Percentiles rank a stretch among this genome's conserved stretches.
These are phyloP conservation scores for Nematocida sp. DNA, from an alignment of 371 early-diverging fungal species.

Conservation along the genomic window DNA sequence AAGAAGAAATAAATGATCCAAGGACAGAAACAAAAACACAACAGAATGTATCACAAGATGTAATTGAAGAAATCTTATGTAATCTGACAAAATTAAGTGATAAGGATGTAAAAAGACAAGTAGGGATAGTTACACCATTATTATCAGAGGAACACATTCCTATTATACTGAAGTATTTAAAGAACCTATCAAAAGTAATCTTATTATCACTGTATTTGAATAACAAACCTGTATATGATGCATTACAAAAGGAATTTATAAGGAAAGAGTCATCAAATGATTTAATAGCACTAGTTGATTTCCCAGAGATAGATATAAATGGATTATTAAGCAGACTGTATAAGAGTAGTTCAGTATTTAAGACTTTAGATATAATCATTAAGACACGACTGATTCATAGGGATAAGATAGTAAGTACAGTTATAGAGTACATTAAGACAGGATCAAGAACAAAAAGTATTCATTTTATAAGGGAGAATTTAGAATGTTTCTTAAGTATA, in stretches of 20 bases:
- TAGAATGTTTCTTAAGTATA: slow-evolving; percentile 13
- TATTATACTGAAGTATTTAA: slow-evolving; percentile 15
- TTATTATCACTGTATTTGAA: slow-evolving; percentile 18
- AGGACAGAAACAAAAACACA: not conserved
- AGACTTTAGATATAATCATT: slow-evolving; percentile 15
- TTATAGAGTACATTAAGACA: slow-evolving; percentile 33
- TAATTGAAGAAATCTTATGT: slow-evolving; percentile 37
- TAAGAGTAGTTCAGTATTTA: slow-evolving; percentile 27
- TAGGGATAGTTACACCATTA: not conserved
- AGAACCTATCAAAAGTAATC: not conserved
- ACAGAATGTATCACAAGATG: slow-evolving; percentile 4
- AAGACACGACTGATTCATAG: slow-evolving; percentile 22
- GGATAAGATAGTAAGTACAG: slow-evolving; percentile 26
- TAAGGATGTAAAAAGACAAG: slow-evolving; percentile 7
- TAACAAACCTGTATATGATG: slow-evolving; percentile 20
- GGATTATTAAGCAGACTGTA: not conserved
- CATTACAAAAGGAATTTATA: slow-evolving; percentile 25
- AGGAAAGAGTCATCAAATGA: not conserved
- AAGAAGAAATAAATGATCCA: slow-evolving; percentile 23
- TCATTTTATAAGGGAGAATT: slow-evolving; percentile 31
- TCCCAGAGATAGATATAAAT: slow-evolving; percentile 43
- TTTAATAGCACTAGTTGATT: slow-evolving; percentile 11
- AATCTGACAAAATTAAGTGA: slow-evolving; percentile 4
- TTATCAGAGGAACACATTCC: slow-evolving; percentile 12
- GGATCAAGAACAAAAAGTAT: slow-evolving; percentile 36